Evolutionary conservation across 352 stramenopile species (phyloP), one percentile per base, ranked within the genome.

Genomic region (Globisporangium polare): DNA sequence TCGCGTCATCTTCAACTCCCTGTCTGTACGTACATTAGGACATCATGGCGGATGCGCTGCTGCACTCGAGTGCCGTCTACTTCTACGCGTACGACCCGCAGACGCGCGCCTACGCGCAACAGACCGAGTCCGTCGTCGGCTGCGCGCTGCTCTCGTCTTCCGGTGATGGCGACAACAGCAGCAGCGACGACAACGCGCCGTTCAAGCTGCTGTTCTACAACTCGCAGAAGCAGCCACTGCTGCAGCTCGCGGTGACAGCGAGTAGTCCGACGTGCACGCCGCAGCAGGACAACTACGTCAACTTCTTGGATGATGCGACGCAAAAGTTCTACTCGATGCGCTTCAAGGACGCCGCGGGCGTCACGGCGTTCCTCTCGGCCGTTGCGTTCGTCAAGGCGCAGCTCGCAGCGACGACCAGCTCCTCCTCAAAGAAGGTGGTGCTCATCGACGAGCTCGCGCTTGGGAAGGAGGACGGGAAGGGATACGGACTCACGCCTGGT

Each of bases 201-300:
- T 88, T 83, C 68, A 75, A 74, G 7, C 45, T 94, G 47, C 67
- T 92, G 12, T 78, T 90, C 27, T 94, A 94, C 67, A 79, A 92
- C 65, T 71, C 74, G 15, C 63, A 86, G 49, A 90, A 90, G 72
- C 60, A 80, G 49, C 75, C 83, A n/a, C 50, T 90, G 20, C 51
- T 88, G 45, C 66, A 80, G 65, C 60, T 84, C 20, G 46, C 73
- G 22, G 55, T 91, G 45, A 69, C 62, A n/a, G 24, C 68, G 20
- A 49, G 54, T 12, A 41, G 29, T 22, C 57, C 70, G 27, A 73
- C 71, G 20, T 90, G 89, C 60, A 77, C 78, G 31, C 72, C 78
- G 45, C 84, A 93, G 64, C 77, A 89, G 46, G 78, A 90, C 65
- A 60, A 86, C 56, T 91, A 93, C 63, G 78, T 89, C 13, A 84